Evolutionary conservation across 768 basidiomycete species (phyloP), one percentile per base, ranked within the genome.

Genomic region (Leccinum longicurvipes): DNA sequence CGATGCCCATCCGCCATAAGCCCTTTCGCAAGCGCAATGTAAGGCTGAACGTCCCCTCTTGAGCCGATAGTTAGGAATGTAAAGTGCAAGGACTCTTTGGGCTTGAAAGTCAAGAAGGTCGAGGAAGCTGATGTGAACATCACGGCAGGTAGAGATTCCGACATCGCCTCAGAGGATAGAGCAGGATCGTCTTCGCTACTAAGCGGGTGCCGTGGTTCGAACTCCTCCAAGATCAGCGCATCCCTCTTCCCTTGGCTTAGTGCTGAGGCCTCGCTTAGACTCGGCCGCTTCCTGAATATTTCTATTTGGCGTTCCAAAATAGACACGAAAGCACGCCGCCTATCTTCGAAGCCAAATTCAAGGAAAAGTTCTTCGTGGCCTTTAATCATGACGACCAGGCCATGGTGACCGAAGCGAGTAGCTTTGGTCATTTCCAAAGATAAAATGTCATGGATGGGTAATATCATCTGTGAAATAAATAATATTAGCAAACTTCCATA

Each of bases 331-430:
- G 86, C 84, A 59, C 87, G 79, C 23, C 96, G 84, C 59, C 91
- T 86, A 53, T 91, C 87, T 54, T 87, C 82, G 19, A 86, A 84
- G 41, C 80, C 78, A 68, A 99, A 96, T 72, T 99, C 97, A 63
- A 98, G 89, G 77, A 99, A 99, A 10, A 98, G 78, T 68, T 99
- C 96, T 73, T 99, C 96, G 67, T 98, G 93, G 1, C 96, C 96
- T 64, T 89, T 91, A 63, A 99, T 85, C 52, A 98, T 87, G 54
- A 98, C 78, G 32, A 91, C 84, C 19, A 98, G 81, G 25, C 96
- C 96, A 64, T 89, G 83, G 66, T 93, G 93, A 6, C 90, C 92
- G 69, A 97, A 92, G 23, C 90, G 84, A 60, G 91, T 89, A 2
- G 94, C 91, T 70, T 87, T 92, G 9, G 89, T 85, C 67, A 83